A percentile compares a stretch with the other conserved stretches of the same genome.
Evolutionary conservation across 768 basidiomycete genomes (phyloP).

Genomic region (Leccinum obscurum): DNA sequence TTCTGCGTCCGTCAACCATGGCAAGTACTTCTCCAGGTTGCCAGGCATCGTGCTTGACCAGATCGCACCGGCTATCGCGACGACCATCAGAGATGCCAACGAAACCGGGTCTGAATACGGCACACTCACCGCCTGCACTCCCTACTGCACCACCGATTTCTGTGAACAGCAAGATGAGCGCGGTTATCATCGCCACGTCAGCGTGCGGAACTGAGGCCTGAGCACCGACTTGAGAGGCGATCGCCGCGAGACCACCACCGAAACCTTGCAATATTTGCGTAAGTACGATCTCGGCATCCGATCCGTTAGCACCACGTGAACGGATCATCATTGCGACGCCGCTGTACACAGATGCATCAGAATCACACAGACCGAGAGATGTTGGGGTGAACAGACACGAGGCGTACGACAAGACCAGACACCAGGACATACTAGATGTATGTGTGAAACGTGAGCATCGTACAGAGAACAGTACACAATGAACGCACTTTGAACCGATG

Average conservation of each 20-base stretch:
- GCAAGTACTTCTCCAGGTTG: slow-evolving; percentile 55
- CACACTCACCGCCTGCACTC: slow-evolving; percentile 51
- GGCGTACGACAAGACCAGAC: slow-evolving; percentile 56
- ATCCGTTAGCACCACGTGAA: slow-evolving; percentile 61
- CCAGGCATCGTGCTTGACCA: slow-evolving; percentile 69
- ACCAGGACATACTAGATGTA: slow-evolving; percentile 47
- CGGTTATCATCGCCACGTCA: slow-evolving; percentile 69
- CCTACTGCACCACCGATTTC: slow-evolving; percentile 71
- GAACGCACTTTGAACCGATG: slow-evolving; percentile 53
- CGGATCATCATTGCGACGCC: slow-evolving; percentile 72
- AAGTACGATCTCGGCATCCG: slow-evolving; percentile 56
- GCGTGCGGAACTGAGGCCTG: slow-evolving; percentile 65
- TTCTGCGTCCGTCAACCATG: slow-evolving; percentile 43
- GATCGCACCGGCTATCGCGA: slow-evolving; percentile 52
- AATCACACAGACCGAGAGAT: background rate
- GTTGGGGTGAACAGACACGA: slow-evolving; percentile 37
- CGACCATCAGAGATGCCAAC: background rate
- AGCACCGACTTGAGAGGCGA: slow-evolving; percentile 56
- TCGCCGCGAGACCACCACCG: slow-evolving; percentile 69
- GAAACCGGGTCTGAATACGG: slow-evolving; percentile 5
- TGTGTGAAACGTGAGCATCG: background rate
- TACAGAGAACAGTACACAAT: background rate
- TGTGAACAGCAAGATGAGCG: slow-evolving; percentile 64
- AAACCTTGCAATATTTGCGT: slow-evolving; percentile 73
- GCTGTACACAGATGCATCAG: slow-evolving; percentile 24